Conservation (phyloP, 306 rosid genomes). For the Psophocarpus tetragonolobus region DNA sequence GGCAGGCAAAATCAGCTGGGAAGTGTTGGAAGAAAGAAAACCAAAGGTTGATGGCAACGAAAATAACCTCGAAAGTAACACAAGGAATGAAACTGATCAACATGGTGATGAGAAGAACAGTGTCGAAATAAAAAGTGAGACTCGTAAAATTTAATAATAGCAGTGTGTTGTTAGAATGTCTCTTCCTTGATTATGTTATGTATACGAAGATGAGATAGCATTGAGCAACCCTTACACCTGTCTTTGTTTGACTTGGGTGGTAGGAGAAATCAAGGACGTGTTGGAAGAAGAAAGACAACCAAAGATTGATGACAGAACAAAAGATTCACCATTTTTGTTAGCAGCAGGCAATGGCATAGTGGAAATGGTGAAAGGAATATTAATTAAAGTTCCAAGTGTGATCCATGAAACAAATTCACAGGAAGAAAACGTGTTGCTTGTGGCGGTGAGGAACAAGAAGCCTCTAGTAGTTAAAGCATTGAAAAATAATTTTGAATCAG, state of each 20-base stretch:
- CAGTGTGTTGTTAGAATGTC: too few relatives aligned
- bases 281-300: neutral
- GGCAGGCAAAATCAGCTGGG: neutral
- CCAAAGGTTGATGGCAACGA: too few relatives aligned
- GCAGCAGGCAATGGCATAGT: slow-evolving; percentile 40
- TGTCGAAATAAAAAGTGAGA: neutral
- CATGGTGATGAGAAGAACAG: neutral
- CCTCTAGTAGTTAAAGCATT: slow-evolving; percentile 21
- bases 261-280: neutral
- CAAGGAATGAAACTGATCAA: neutral
- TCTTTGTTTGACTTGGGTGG: neutral
- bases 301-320: neutral
- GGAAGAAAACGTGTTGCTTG: slow-evolving; percentile 35
- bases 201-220: neutral
- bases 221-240: neutral
- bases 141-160: too few relatives aligned
- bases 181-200: too few relatives aligned
- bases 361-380: slow-evolving; percentile 30
- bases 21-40: neutral
- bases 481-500: neutral
- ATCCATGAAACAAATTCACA: slow-evolving; percentile 21
- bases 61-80: neutral
- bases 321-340: slow-evolving; percentile 21
- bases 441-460: slow-evolving; percentile 34
- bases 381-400: neutral